Evolutionary conservation across 2,329 filamentous ascomycete genomes (phyloP).

Genomic region (Emergomyces africanus): DNA sequence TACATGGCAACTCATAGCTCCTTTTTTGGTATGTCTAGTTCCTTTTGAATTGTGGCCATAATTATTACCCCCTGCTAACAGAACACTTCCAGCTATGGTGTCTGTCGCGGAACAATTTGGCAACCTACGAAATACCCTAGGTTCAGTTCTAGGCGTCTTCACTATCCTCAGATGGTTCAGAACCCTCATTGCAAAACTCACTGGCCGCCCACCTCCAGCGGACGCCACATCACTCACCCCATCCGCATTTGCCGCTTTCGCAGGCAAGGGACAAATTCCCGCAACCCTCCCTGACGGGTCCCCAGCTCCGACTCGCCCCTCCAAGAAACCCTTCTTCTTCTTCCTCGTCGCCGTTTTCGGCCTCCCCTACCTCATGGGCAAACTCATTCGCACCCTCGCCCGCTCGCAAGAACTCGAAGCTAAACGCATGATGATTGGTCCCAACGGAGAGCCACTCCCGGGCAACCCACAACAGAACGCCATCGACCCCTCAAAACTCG

Average conservation of each 20-base stretch:
- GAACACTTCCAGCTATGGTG: slow-evolving; percentile 64
- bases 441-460: slow-evolving; percentile 33
- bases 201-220: slow-evolving; percentile 77
- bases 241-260: slow-evolving; percentile 79
- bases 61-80: slow-evolving; percentile 10
- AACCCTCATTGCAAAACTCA: slow-evolving; percentile 81
- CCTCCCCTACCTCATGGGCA: slow-evolving; percentile 92
- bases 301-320: slow-evolving; percentile 57
- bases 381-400: slow-evolving; percentile 77
- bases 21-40: slow-evolving; percentile 67
- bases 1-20: slow-evolving; percentile 99
- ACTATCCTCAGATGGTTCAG: slow-evolving; percentile 91
- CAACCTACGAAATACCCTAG: slow-evolving; percentile 82
- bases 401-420: slow-evolving; percentile 70
- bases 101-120: slow-evolving; percentile 96
- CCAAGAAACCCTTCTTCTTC: slow-evolving; percentile 90
- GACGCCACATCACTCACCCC: slow-evolving; percentile 80
- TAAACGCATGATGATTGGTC: slow-evolving; percentile 38
- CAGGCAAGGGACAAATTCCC: slow-evolving; percentile 46
- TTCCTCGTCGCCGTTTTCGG: slow-evolving; percentile 92
- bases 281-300: slow-evolving; percentile 51
- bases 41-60: not conserved
- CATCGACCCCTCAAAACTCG: slow-evolving; percentile 78
- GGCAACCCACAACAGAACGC: slow-evolving; percentile 31
- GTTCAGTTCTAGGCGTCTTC: slow-evolving; percentile 89